These are phyloP conservation scores for Fusarium continuum DNA, from an alignment of 2,329 filamentous ascomycete genomes.

Conservation along the genomic window DNA sequence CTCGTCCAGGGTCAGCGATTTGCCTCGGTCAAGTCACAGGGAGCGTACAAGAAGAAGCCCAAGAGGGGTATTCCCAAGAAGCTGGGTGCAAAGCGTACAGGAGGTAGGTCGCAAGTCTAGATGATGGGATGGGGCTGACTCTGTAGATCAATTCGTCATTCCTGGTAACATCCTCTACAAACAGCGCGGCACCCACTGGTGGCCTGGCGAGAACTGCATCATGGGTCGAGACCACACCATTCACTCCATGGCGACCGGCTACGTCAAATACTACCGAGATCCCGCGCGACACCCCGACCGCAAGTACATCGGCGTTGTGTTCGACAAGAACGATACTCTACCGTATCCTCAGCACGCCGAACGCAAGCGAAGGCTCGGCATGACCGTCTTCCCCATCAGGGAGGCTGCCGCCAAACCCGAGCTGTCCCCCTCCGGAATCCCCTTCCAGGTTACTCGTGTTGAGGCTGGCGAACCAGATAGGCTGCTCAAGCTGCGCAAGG, in stretches of 20 bases:
- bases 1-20: conserved; percentile 61
- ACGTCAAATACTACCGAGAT: conserved; percentile 97
- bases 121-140: conserved; percentile 17
- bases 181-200: conserved; percentile 94
- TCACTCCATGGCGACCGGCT: conserved; percentile 83
- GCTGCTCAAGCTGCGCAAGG: conserved; percentile 59
- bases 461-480: conserved; percentile 56
- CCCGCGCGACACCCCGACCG: conserved; percentile 82
- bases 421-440: conserved; percentile 61
- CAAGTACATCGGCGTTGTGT: conserved; percentile 94
- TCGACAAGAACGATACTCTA: conserved; percentile 81
- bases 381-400: conserved; percentile 65
- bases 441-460: conserved; percentile 56
- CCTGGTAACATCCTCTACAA: conserved; percentile 98
- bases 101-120: conserved; percentile 66
- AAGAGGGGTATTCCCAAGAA: conserved; percentile 77
- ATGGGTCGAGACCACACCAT: conserved; percentile 98
- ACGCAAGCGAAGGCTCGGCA: conserved; percentile 78
- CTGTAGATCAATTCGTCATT: conserved; percentile 85
- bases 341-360: conserved; percentile 79
- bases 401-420: conserved; percentile 49
- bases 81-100: conserved; percentile 91
- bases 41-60: conserved; percentile 71
- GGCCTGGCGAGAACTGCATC: conserved; percentile 91
- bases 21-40: conserved; percentile 71